Evolutionary conservation across 441 rosid species (phyloP), one percentile per base, ranked within the genome.

Genomic region (Adansonia grandidieri): DNA sequence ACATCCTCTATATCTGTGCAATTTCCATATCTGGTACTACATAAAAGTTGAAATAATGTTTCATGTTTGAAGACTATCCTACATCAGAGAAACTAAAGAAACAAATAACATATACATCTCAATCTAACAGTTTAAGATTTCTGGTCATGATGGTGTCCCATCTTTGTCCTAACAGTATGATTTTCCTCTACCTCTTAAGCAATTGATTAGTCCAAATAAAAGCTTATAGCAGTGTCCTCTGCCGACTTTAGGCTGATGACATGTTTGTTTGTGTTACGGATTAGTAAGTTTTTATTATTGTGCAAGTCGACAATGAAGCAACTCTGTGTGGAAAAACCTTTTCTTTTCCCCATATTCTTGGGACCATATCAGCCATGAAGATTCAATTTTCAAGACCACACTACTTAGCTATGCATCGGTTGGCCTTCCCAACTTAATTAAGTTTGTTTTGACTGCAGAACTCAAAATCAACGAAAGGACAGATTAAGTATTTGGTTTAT

Each of bases 381-480:
- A 44, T 44, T 44, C 53, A 42, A 44, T 24, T 44, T 66, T 66
- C 28, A 66, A 66, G 17, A 6, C 62, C 73, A 48, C 8, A 48
- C 5, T 14, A 70, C 42, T 50, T 50, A 48, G 74, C 44, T 14
- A 5, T 3, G 20, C 22, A 71, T 57, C 77, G 67, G 44, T 79
- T 78, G 9, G 65, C 69, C 28, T 68, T 74, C 24, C 14, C 75
- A 62, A 80, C 54, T 74, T 42, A 44, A 50, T 53, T 22, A 11
- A 60, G n/a, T 79, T 79, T 74, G 28, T 82, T 87, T 77, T 79
- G 77, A 77, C 68, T 87, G 81, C 92, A 96, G 99, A 96, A 96
- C 84, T 80, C 98, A 6, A 95, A 95, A 83, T 93, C 97, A 22
- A 90, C 87, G 4, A 91, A 89, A 84, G 99, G 98, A 60, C 99